phyloP scores from a whole-genome alignment of 129 eudicot genomes.

The Artemisia argyi region DNA sequence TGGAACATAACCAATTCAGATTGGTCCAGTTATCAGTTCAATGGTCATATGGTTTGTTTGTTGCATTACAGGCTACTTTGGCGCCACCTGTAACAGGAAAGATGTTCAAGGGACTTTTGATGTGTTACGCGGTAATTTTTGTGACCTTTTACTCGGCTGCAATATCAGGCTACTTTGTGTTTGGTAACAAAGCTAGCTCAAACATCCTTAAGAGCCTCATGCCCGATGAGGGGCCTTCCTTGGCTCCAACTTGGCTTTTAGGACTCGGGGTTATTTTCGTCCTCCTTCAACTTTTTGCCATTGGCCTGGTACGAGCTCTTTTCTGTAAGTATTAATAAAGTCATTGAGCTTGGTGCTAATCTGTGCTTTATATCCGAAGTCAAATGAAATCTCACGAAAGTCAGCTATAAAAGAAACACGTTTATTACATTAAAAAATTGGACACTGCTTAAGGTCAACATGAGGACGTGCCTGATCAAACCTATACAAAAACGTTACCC shows the following conservation, averaged over 20 bases:
- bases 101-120: conserved; percentile 67
- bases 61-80: conserved; percentile 51
- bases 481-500: too few species aligned
- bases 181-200: conserved; percentile 48
- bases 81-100: conserved; percentile 80
- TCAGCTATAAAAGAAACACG: too few species aligned
- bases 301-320: conserved; percentile 48
- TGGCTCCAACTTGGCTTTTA: conserved; percentile 65
- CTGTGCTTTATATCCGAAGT: too few species aligned
- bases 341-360: too few species aligned
- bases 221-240: conserved; percentile 58
- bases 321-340: neutral
- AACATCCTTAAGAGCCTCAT: conserved; percentile 43
- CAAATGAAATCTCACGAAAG: too few species aligned
- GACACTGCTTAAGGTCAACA: too few species aligned
- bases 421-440: too few species aligned
- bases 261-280: conserved; percentile 54
- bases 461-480: too few species aligned
- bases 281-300: conserved; percentile 77
- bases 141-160: conserved; percentile 68
- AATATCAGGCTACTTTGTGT: conserved; percentile 67
- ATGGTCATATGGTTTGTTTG: neutral
- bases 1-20: too few species aligned
- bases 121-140: conserved; percentile 60
- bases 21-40: neutral